Evolutionary conservation across 1,284 basidiomycete species (phyloP).

Genomic region (Leccinum solheimii): DNA sequence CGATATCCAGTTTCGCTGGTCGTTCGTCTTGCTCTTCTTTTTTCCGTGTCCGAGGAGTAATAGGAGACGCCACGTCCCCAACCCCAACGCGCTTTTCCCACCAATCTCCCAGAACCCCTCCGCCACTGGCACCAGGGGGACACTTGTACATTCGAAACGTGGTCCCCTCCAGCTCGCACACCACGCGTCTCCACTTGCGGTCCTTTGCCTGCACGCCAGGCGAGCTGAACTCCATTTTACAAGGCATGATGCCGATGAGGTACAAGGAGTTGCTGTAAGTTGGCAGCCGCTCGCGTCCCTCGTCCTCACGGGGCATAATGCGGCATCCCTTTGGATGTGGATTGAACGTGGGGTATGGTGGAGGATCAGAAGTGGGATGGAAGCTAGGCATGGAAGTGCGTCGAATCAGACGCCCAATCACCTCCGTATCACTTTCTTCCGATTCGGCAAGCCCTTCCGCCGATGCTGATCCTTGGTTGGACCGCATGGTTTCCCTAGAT

Average conservation of each 20-base stretch:
- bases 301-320: conserved; percentile 35
- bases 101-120: conserved; percentile 61
- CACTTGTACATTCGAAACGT: conserved; percentile 82
- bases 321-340: conserved; percentile 25
- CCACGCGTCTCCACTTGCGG: conserved; percentile 86
- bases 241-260: conserved; percentile 81
- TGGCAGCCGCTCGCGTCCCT: conserved; percentile 83
- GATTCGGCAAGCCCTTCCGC: conserved; percentile 18
- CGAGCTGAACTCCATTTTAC: conserved; percentile 91
- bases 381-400: conserved; percentile 38
- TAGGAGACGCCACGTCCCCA: conserved; percentile 48
- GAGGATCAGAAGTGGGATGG: conserved; percentile 34
- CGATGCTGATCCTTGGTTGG: conserved; percentile 15
- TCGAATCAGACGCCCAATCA: conserved; percentile 29
- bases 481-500: conserved; percentile 17
- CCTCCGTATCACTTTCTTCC: conserved; percentile 25
- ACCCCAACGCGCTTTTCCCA: conserved; percentile 76
- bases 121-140: conserved; percentile 48
- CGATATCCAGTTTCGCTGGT: conserved; percentile 25
- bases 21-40: conserved; percentile 37
- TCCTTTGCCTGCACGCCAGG: conserved; percentile 89
- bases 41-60: conserved; percentile 27
- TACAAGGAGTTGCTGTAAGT: conserved; percentile 82
- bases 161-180: conserved; percentile 94
- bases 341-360: conserved; percentile 36